These are phyloP conservation scores for Endoconidiophora laricicola DNA, from an alignment of 2,329 filamentous ascomycete species.

Conservation along the genomic window DNA sequence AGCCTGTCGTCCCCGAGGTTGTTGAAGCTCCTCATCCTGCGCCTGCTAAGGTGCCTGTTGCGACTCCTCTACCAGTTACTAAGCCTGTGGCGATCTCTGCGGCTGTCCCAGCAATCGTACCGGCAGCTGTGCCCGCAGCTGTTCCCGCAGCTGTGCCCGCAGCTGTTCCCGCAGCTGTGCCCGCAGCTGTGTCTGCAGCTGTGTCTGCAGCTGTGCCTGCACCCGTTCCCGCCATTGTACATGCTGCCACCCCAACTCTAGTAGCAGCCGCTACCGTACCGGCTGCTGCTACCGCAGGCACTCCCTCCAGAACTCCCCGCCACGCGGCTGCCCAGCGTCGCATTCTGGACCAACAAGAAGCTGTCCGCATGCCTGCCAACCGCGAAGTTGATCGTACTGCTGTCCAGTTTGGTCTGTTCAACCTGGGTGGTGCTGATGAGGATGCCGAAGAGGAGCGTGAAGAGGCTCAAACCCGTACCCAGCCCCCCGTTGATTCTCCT, in stretches of 20 bases:
- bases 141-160: slow-evolving; percentile 46
- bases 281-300: slow-evolving; percentile 34
- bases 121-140: slow-evolving; percentile 45
- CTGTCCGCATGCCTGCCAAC: slow-evolving; percentile 95
- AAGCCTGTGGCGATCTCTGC: slow-evolving; percentile 57
- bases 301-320: slow-evolving; percentile 41
- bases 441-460: slow-evolving; percentile 91
- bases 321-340: slow-evolving; percentile 70
- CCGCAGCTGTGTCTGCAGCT: slow-evolving; percentile 47
- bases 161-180: slow-evolving; percentile 38
- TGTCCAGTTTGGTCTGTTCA: slow-evolving; percentile 94
- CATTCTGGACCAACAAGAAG: slow-evolving; percentile 86
- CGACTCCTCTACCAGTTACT: slow-evolving; percentile 50
- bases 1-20: slow-evolving; percentile 22
- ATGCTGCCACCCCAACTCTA: slow-evolving; percentile 44
- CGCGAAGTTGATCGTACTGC: slow-evolving; percentile 84
- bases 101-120: slow-evolving; percentile 58
- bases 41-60: slow-evolving; percentile 49
- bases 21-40: slow-evolving; percentile 25
- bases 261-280: slow-evolving; percentile 45
- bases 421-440: slow-evolving; percentile 64
- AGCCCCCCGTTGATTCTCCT: slow-evolving; percentile 86
- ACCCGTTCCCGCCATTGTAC: slow-evolving; percentile 39
- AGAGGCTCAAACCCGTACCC: slow-evolving; percentile 83
- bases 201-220: slow-evolving; percentile 40